Evolutionary conservation across 257 asterid species (phyloP), one percentile per base, ranked within the genome.

Genomic region (Cruciata laevipes): DNA sequence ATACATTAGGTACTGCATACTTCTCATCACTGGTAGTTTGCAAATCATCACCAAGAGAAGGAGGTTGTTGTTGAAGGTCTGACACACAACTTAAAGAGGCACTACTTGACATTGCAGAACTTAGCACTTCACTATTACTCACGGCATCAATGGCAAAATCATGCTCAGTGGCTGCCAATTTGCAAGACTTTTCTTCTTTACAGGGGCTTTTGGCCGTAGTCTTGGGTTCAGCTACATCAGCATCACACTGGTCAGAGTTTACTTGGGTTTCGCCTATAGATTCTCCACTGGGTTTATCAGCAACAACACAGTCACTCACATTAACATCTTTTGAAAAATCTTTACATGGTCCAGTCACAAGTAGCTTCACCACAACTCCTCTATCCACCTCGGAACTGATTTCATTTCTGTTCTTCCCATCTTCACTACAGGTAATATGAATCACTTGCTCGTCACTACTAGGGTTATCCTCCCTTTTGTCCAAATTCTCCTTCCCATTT

Each of bases 321-420:
- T 63, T 7, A 20, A 12, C 72, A 55, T 58, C 65, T 60, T 79
- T 74, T 65, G 37, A 71, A 68, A 66, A 56, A 67, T 75, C 58
- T 76, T 76, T 74, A 53, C 24, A 47, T 40, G 62, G 65, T 73
- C 18, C 72, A 52, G 63, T 77, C 67, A 66, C 72, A 68, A 76
- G 58, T 52, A 72, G 75, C 74, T 76, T 71, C 42, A 17, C 52
- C 59, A 44, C 80, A 69, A 80, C 80, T 69, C 75, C 84, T 68
- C 69, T 71, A 71, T 79, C 84, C 70, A 68, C 77, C 24, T 60
- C 68, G 61, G 11, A 20, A 55, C 24, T 67, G 55, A 63, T 72
- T 56, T 66, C 52, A 5, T 30, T 68, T 75, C 77, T 72, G 69
- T 33, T 67, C 66, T 52, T 55, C 74, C 70, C 80, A 68, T 63